A percentile compares a stretch with the other conserved stretches of the same genome.
Conservation (phyloP, 2,329 filamentous ascomycete genomes). For the Thelonectria discophora region DNA sequence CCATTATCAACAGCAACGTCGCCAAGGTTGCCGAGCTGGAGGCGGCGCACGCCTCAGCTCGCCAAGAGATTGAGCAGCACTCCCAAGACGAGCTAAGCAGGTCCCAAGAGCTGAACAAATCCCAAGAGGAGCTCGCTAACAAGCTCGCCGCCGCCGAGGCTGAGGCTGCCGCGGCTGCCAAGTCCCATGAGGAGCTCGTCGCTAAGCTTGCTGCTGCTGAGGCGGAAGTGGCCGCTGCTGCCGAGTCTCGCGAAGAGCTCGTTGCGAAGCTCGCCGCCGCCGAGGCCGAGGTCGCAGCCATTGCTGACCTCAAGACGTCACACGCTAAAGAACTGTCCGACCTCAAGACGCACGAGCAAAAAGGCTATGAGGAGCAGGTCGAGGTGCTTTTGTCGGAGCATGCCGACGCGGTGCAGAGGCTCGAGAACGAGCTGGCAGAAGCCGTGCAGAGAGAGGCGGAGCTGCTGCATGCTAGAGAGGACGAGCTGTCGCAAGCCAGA, state of each 20-base stretch:
- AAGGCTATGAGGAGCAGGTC: conserved; percentile 66
- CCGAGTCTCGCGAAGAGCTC: conserved; percentile 59
- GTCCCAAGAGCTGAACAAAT: conserved; percentile 71
- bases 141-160: conserved; percentile 50
- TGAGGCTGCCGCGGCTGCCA: conserved; percentile 60
- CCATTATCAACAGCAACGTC: conserved; percentile 73
- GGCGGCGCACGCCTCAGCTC: conserved; percentile 71
- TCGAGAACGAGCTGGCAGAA: conserved; percentile 70
- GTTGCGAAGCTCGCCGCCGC: conserved; percentile 63
- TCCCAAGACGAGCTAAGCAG: conserved; percentile 53
- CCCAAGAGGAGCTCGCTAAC: conserved; percentile 50
- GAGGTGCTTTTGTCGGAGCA: conserved; percentile 69
- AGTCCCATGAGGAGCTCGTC: conserved; percentile 65
- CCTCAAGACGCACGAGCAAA: conserved; percentile 59
- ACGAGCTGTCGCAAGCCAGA: conserved; percentile 44
- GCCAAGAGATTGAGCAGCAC: conserved; percentile 49
- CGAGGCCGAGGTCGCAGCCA: conserved; percentile 45
- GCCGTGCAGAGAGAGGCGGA: conserved; percentile 45
- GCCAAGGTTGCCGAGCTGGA: conserved; percentile 79
- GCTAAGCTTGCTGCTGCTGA: conserved; percentile 48
- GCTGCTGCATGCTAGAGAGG: too few species aligned
- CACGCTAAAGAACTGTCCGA: conserved; percentile 62
- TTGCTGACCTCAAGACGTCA: conserved; percentile 58
- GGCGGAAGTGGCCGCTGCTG: conserved; percentile 61
- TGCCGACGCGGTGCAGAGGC: conserved; percentile 60